phyloP scores from a whole-genome alignment of 306 rosid species.

The Vigna nakashimae region DNA sequence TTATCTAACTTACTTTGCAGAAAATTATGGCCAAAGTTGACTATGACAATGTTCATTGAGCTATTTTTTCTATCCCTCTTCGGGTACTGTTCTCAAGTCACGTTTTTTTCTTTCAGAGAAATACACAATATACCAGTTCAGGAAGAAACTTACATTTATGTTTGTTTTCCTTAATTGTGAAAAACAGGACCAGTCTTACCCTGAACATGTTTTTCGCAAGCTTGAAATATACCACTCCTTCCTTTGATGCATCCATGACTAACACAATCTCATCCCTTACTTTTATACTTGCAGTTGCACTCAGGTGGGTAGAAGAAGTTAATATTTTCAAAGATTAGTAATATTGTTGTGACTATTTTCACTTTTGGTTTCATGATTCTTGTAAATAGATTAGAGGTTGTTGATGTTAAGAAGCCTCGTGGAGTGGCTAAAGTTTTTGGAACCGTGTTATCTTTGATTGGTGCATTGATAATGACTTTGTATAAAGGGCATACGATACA shows the following conservation, averaged over 20 bases:
- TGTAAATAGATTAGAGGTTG: constrained; percentile 48
- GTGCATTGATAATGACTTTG: constrained; percentile 46
- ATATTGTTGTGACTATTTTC: background rate
- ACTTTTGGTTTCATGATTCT: background rate
- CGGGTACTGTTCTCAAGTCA: constrained; percentile 41
- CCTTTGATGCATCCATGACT: constrained; percentile 56
- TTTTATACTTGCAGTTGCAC: constrained; percentile 50
- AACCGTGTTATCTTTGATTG: constrained; percentile 48
- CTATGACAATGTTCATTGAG: constrained; percentile 50
- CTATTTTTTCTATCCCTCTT: constrained; percentile 51
- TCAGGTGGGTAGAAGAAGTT: constrained; percentile 39
- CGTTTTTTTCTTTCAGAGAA: background rate
- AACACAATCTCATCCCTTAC: constrained; percentile 53
- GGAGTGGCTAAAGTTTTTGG: constrained; percentile 56
- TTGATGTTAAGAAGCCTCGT: constrained; percentile 47
- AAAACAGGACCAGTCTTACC: constrained; percentile 50
- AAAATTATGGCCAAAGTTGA: constrained; percentile 52
- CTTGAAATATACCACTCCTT: constrained; percentile 51
- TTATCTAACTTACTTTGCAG: constrained; percentile 41
- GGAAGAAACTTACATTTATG: constrained; percentile 24
- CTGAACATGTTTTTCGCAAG: constrained; percentile 54
- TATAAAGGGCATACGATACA: constrained; percentile 49
- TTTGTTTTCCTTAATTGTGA: constrained; percentile 17
- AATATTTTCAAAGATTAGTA: background rate
- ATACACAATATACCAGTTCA: background rate